Evolutionary conservation across 1,284 basidiomycete species (phyloP), one percentile per base, ranked within the genome.

Genomic region (Sporisorium iseilematis-ciliati): DNA sequence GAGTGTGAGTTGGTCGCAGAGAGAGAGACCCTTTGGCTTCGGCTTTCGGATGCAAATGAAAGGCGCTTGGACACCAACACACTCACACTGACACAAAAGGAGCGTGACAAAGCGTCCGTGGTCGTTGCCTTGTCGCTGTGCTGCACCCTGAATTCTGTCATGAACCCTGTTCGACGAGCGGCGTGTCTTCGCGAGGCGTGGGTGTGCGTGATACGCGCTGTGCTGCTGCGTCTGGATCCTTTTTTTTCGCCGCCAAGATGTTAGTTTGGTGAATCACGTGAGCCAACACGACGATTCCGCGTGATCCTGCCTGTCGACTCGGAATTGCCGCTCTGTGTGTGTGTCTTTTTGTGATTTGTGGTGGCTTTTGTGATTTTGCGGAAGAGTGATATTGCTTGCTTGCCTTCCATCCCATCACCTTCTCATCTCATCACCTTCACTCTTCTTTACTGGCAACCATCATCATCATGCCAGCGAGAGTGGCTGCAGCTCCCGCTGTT

Each of bases 261-360:
- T 64, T 59, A 59, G 52, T 51, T 51, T 41, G 21, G n/a, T 26
- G 14, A 41, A 60, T 65, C 67, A 70, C 67, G 67, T 70, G 67
- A 70, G 62, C 53, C 49, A 61, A 70, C 67, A 70, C 67, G 67
- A 7, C 26, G 33, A 14, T 14, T 65, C 61, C 67, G 67, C 67
- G 67, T 70, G 43, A 52, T 40, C 38, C 53, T 23, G 48, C 8
- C 21, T 46, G 43, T 38, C 25, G 43, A 50, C 26, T 42, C 25
- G 26, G n/a, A 33, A 33, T 59, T 26, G 35, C 26, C 42, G 20
- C 33, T 31, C 10, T 33, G 41, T 18, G 23, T 46, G 26, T 33
- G 50, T 23, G 50, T 43, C 41, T 43, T 11, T 52, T 45, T 43
- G 31, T 20, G 33, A 40, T 20, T 41, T n/a, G n/a, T n/a, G n/a